phyloP scores from a whole-genome alignment of 2,329 filamentous ascomycete genomes.

The Diaporthe amygdali region DNA sequence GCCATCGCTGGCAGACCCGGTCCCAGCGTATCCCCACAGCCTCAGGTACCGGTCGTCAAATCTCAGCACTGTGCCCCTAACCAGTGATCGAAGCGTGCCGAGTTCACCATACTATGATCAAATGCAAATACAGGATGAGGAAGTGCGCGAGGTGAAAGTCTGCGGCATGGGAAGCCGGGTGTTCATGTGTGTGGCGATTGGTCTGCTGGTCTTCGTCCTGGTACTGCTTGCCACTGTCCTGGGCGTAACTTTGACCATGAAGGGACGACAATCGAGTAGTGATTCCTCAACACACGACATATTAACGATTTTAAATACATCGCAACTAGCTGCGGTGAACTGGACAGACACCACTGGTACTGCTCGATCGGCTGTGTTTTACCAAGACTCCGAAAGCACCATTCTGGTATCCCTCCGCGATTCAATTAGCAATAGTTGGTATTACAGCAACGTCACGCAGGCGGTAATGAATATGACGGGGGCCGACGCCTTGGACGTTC shows the following conservation, averaged over 20 bases:
- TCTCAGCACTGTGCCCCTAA: not conserved
- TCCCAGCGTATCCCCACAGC: conserved; percentile 12
- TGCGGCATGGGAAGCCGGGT: conserved; percentile 12
- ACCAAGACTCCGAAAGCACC: conserved; percentile 1
- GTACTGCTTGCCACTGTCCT: conserved; percentile 12
- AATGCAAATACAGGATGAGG: not conserved
- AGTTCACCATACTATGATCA: not conserved
- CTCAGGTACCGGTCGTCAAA: not conserved
- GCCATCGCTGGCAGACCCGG: conserved; percentile 8
- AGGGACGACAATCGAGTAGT: not conserved
- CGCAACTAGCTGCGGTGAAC: conserved; percentile 13
- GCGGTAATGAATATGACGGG: conserved; percentile 14
- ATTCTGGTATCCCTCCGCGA: conserved; percentile 4
- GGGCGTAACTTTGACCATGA: conserved; percentile 13
- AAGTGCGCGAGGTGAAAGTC: not conserved
- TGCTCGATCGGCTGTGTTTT: conserved; percentile 1
- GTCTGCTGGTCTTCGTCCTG: conserved; percentile 14
- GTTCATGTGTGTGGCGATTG: not conserved
- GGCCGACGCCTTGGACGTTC: not conserved
- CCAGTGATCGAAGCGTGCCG: not conserved
- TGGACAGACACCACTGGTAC: conserved; percentile 11
- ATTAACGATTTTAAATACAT: not conserved
- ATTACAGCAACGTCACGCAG: conserved; percentile 14
- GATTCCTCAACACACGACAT: not conserved
- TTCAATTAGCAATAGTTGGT: conserved; percentile 15